phyloP scores from a whole-genome alignment of 2,329 filamentous ascomycete genomes.

The Diaporthe citrichinensis region DNA sequence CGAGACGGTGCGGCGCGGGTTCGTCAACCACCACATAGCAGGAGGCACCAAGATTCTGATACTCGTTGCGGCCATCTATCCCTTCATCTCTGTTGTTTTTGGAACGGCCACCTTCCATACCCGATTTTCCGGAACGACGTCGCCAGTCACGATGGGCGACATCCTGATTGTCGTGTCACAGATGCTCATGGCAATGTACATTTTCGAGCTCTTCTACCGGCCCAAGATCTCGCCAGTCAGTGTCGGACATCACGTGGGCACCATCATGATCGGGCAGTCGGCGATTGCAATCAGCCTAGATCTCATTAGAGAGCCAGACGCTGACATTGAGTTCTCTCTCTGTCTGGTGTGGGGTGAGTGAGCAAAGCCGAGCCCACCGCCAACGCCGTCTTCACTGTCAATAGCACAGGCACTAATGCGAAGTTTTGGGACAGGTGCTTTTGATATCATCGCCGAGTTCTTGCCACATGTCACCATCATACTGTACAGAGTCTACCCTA shows the following conservation, averaged over 20 bases:
- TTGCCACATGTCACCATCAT: conserved; percentile 33
- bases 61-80: conserved; percentile 18
- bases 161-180: conserved; percentile 33
- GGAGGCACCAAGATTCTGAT: conserved; percentile 32
- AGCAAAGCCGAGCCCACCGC: no score
- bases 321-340: conserved; percentile 32
- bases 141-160: conserved; percentile 33
- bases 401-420: neutral
- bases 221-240: conserved; percentile 35
- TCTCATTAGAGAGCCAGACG: conserved; percentile 31
- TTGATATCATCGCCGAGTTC: conserved; percentile 34
- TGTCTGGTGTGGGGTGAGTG: conserved; percentile 37
- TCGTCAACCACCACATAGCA: conserved; percentile 36
- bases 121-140: neutral
- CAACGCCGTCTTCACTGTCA: neutral
- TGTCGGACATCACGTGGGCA: conserved; percentile 28
- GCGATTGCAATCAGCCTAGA: conserved; percentile 36
- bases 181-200: conserved; percentile 31
- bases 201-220: conserved; percentile 34
- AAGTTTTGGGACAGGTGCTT: conserved; percentile 1
- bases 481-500: conserved; percentile 25
- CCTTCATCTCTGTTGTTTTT: conserved; percentile 33
- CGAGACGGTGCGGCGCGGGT: conserved; percentile 2
- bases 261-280: conserved; percentile 32
- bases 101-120: conserved; percentile 29